phyloP scores from a whole-genome alignment of 495 filamentous ascomycete genomes.

The Recurvomyces mirabilis region DNA sequence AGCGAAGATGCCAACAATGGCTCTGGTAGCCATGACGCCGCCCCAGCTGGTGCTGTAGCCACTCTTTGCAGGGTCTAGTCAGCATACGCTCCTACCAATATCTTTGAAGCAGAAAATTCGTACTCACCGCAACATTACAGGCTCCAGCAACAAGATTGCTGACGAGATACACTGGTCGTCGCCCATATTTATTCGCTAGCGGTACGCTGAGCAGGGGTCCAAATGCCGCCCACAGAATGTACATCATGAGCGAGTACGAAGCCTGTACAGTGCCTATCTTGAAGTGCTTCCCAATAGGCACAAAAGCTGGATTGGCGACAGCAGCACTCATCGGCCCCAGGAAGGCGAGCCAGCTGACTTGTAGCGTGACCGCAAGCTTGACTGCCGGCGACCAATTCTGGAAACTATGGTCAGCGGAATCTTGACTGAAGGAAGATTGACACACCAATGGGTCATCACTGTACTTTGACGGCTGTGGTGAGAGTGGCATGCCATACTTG shows the following conservation, averaged over 20 bases:
- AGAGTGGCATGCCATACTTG: constrained; percentile 8
- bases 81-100: too few species aligned
- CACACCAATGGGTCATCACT: constrained; percentile 5
- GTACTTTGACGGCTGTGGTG: constrained; percentile 8
- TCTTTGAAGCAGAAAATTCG: too few species aligned
- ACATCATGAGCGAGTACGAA: constrained; percentile 21
- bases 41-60: neutral
- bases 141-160: constrained; percentile 26
- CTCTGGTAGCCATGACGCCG: neutral
- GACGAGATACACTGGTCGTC: constrained; percentile 30
- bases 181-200: constrained; percentile 28
- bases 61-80: too few species aligned
- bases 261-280: constrained; percentile 22
- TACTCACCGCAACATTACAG: constrained; percentile 15
- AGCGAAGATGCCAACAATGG: constrained; percentile 5
- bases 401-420: neutral
- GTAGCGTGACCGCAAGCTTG: constrained; percentile 6
- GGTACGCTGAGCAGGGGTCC: constrained; percentile 29
- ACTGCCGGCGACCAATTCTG: constrained; percentile 4
- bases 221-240: constrained; percentile 21
- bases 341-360: constrained; percentile 12
- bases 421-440: neutral
- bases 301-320: constrained; percentile 26
- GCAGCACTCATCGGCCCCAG: constrained; percentile 21
- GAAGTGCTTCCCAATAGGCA: constrained; percentile 21